phyloP scores from a whole-genome alignment of 2,329 filamentous ascomycete genomes.

The Pezicula neosporulosa region DNA sequence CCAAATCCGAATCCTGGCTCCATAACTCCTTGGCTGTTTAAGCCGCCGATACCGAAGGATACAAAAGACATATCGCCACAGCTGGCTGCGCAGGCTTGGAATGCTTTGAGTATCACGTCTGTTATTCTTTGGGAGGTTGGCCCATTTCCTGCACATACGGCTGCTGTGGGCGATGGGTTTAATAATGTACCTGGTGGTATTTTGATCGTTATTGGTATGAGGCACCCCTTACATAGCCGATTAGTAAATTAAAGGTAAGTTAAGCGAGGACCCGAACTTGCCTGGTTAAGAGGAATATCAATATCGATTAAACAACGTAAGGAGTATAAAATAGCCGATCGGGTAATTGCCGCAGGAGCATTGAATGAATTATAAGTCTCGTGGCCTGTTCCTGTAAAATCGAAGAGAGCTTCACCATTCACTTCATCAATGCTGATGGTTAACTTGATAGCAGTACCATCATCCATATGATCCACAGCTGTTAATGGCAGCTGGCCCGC shows the following conservation, averaged over 20 bases:
- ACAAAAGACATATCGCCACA: slow-evolving; percentile 81
- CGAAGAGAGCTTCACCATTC: slow-evolving; percentile 70
- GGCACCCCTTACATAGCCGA: slow-evolving; percentile 54
- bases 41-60: slow-evolving; percentile 74
- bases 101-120: slow-evolving; percentile 75
- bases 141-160: slow-evolving; percentile 78
- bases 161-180: slow-evolving; percentile 67
- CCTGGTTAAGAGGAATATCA: slow-evolving; percentile 84
- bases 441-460: slow-evolving; percentile 71
- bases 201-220: slow-evolving; percentile 67
- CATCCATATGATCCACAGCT: slow-evolving; percentile 79
- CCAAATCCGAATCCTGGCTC: slow-evolving; percentile 71
- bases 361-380: slow-evolving; percentile 77
- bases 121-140: slow-evolving; percentile 75
- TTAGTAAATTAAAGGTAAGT: background rate
- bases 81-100: slow-evolving; percentile 69
- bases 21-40: slow-evolving; percentile 49
- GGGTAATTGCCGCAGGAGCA: slow-evolving; percentile 74
- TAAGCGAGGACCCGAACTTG: slow-evolving; percentile 49
- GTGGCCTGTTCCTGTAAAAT: slow-evolving; percentile 71
- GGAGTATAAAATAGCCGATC: slow-evolving; percentile 79
- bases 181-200: slow-evolving; percentile 70
- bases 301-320: slow-evolving; percentile 72
- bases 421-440: slow-evolving; percentile 70
- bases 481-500: slow-evolving; percentile 70